Conservation (phyloP, 2,329 filamentous ascomycete species). For the Microcyclospora pomicola region DNA sequence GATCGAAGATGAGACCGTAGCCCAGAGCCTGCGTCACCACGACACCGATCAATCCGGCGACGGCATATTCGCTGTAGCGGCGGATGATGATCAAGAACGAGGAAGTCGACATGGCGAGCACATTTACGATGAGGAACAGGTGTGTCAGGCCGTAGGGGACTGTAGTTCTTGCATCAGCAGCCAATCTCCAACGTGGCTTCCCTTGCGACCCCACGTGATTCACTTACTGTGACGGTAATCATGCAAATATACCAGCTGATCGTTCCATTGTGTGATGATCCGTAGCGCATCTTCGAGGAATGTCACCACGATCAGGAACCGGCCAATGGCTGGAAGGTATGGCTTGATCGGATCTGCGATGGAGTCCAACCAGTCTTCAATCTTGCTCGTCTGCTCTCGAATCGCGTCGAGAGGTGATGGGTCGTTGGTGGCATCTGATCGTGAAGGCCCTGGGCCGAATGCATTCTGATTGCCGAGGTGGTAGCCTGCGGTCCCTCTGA, state of each 20-base stretch:
- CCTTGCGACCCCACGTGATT: not conserved
- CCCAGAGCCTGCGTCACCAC: slow-evolving; percentile 88
- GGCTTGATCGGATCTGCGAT: slow-evolving; percentile 86
- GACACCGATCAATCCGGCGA: slow-evolving; percentile 76
- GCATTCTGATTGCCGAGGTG: slow-evolving; percentile 59
- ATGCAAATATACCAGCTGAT: slow-evolving; percentile 84
- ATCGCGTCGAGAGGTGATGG: slow-evolving; percentile 75
- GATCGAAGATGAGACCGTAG: slow-evolving; percentile 94
- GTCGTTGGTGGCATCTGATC: slow-evolving; percentile 48
- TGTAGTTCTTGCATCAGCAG: slow-evolving; percentile 26
- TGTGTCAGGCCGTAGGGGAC: slow-evolving; percentile 83
- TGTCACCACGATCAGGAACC: slow-evolving; percentile 94
- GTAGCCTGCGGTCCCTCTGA: slow-evolving; percentile 59
- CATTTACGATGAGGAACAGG: slow-evolving; percentile 80
- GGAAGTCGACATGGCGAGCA: slow-evolving; percentile 72
- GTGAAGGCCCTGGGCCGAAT: slow-evolving; percentile 33
- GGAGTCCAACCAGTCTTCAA: slow-evolving; percentile 84
- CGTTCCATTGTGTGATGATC: slow-evolving; percentile 94
- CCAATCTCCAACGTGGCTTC: not conserved
- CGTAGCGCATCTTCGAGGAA: slow-evolving; percentile 93
- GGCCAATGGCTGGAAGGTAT: slow-evolving; percentile 91
- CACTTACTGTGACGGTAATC: slow-evolving; percentile 86
- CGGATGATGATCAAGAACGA: slow-evolving; percentile 79
- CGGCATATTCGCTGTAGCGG: slow-evolving; percentile 86
- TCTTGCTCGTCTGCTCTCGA: slow-evolving; percentile 91